Evolutionary conservation across 306 rosid genomes (phyloP).

Genomic region (Gastrolobium villosum): DNA sequence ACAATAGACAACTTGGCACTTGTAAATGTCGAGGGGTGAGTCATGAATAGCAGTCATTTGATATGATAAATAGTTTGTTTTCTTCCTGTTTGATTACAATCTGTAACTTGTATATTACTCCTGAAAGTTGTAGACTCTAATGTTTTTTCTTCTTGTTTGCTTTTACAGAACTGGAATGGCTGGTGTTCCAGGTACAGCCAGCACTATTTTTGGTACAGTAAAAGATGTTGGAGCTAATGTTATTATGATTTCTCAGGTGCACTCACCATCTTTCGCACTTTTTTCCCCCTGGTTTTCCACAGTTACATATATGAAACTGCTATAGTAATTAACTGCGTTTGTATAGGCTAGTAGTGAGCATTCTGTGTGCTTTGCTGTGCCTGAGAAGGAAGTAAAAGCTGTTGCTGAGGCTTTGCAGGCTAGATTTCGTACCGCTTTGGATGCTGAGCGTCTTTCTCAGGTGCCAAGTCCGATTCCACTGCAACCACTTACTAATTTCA

Average conservation of each 20-base stretch:
- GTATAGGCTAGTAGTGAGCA: constrained; percentile 91
- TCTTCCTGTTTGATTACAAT: not conserved
- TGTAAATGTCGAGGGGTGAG: constrained; percentile 92
- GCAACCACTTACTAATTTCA: constrained; percentile 22
- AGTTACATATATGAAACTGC: not conserved
- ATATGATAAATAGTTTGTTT: not conserved
- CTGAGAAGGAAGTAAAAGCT: constrained; percentile 88
- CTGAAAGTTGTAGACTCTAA: not conserved
- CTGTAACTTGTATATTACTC: not conserved
- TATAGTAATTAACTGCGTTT: constrained; percentile 40
- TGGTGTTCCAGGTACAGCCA: constrained; percentile 92
- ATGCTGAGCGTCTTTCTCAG: constrained; percentile 90
- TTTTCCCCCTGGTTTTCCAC: constrained; percentile 18
- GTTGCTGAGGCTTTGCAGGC: constrained; percentile 82
- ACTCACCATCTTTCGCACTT: not conserved
- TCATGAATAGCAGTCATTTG: constrained; percentile 35
- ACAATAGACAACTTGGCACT: constrained; percentile 90
- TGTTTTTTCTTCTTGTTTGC: constrained; percentile 15
- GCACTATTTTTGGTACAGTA: constrained; percentile 77
- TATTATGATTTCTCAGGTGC: constrained; percentile 92
- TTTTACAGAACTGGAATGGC: constrained; percentile 87
- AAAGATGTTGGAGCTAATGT: constrained; percentile 94
- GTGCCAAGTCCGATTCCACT: constrained; percentile 46
- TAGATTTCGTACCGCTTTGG: constrained; percentile 79
- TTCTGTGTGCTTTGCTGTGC: constrained; percentile 92